Conservation (phyloP, 441 rosid species). For the Omphalea diandra region DNA sequence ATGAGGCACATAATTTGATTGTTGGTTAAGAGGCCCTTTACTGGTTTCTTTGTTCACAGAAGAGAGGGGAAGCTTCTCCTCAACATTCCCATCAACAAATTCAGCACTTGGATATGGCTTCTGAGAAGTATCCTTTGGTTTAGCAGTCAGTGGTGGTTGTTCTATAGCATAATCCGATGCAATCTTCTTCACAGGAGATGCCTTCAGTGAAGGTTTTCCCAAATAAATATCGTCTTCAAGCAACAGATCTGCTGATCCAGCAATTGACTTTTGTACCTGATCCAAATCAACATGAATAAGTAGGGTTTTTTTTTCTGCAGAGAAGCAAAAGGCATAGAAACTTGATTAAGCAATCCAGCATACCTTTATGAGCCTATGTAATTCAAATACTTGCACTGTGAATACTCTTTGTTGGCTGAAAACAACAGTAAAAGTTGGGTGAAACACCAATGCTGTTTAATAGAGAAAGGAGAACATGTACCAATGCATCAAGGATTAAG, state of each 20-base stretch:
- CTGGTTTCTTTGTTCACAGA: constrained; percentile 29
- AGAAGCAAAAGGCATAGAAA: not conserved
- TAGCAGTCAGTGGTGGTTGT: constrained; percentile 38
- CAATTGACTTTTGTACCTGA: constrained; percentile 78
- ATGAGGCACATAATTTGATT: constrained; percentile 27
- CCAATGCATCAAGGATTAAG: not conserved
- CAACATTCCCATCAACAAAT: constrained; percentile 36
- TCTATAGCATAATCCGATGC: constrained; percentile 43
- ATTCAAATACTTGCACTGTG: constrained; percentile 74
- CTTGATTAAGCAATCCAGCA: constrained; percentile 10
- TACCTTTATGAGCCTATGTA: constrained; percentile 87
- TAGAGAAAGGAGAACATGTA: not conserved
- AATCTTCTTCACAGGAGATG: constrained; percentile 40
- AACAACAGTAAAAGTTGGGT: constrained; percentile 36
- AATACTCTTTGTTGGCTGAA: constrained; percentile 83
- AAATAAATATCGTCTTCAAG: constrained; percentile 41
- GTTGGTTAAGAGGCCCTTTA: constrained; percentile 35
- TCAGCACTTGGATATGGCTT: constrained; percentile 31
- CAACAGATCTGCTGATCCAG: constrained; percentile 61
- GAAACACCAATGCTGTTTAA: constrained; percentile 13
- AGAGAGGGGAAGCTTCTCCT: constrained; percentile 46
- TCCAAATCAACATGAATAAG: constrained; percentile 9
- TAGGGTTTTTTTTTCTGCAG: not conserved
- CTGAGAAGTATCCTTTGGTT: constrained; percentile 30
- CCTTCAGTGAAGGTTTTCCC: constrained; percentile 41